A percentile compares a stretch with the other conserved stretches of the same genome.
These are phyloP conservation scores for Claviceps citrina DNA, from an alignment of 2,329 filamentous ascomycete genomes.

Conservation along the genomic window DNA sequence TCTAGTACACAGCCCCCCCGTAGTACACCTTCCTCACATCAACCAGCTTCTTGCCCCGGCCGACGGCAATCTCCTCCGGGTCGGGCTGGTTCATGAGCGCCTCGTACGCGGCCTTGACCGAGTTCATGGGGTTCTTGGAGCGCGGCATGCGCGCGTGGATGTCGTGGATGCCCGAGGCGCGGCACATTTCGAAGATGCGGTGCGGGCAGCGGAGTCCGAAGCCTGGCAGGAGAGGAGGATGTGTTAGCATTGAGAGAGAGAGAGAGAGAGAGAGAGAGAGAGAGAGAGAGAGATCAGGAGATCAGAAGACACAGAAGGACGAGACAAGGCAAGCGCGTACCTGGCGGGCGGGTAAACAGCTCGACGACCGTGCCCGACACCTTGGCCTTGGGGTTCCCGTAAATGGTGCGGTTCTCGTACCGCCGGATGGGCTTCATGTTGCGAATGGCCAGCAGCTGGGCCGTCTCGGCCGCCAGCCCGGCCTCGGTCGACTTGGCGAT, in stretches of 20 bases:
- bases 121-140: slow-evolving; percentile 93
- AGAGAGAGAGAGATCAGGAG: background rate
- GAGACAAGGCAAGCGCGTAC: slow-evolving; percentile 40
- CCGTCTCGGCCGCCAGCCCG: slow-evolving; percentile 52
- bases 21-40: slow-evolving; percentile 97
- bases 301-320: too few relatives aligned
- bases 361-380: slow-evolving; percentile 75
- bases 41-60: slow-evolving; percentile 84
- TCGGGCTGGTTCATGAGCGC: slow-evolving; percentile 71
- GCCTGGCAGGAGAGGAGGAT: too few relatives aligned
- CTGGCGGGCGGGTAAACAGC: slow-evolving; percentile 70
- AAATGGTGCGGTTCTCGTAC: slow-evolving; percentile 88
- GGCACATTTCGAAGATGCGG: slow-evolving; percentile 88
- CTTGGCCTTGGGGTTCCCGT: slow-evolving; percentile 69
- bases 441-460: slow-evolving; percentile 65
- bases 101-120: slow-evolving; percentile 77
- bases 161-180: slow-evolving; percentile 73
- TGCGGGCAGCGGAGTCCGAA: slow-evolving; percentile 87
- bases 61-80: slow-evolving; percentile 79
- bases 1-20: slow-evolving; percentile 53
- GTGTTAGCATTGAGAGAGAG: too few relatives aligned
- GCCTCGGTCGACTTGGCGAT: slow-evolving; percentile 74
- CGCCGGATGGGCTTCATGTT: slow-evolving; percentile 87
- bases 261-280: background rate
- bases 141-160: slow-evolving; percentile 70